A percentile compares a stretch with the other conserved stretches of the same genome.
Conservation (phyloP, 2,329 filamentous ascomycete species). For the Didymella pomorum region DNA sequence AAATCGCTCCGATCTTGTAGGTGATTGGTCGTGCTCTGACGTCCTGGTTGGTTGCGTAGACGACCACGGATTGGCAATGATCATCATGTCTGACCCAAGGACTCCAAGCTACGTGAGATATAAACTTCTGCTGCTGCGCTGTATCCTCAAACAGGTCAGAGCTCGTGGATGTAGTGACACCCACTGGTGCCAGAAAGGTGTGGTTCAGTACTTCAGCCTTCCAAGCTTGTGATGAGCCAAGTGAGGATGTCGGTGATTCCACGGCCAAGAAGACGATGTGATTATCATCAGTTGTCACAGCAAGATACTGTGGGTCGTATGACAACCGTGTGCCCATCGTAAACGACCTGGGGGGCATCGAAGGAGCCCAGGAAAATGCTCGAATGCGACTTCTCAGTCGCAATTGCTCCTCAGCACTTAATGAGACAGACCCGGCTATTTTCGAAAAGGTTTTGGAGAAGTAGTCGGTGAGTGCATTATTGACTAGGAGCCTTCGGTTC, state of each 20-base stretch:
- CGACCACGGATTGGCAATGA: conserved; percentile 41
- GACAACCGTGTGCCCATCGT: conserved; percentile 38
- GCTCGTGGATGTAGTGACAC: conserved; percentile 22
- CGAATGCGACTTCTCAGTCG: conserved; percentile 51
- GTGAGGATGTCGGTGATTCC: conserved; percentile 49
- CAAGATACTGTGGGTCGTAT: conserved; percentile 46
- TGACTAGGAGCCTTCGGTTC: conserved; percentile 63
- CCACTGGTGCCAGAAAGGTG: conserved; percentile 29
- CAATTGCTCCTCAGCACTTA: conserved; percentile 43
- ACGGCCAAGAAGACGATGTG: conserved; percentile 51
- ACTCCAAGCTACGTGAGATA: conserved; percentile 52
- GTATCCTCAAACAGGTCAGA: conserved; percentile 42
- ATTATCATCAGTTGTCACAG: conserved; percentile 54
- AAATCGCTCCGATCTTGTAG: conserved; percentile 25
- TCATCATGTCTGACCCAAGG: conserved; percentile 43
- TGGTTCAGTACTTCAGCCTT: conserved; percentile 38
- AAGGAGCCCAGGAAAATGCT: conserved; percentile 54
- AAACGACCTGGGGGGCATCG: conserved; percentile 23
- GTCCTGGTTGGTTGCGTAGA: conserved; percentile 48
- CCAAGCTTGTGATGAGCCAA: conserved; percentile 38
- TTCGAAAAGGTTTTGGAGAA: conserved; percentile 34
- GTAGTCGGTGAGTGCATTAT: conserved; percentile 55
- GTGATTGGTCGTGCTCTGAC: conserved; percentile 37
- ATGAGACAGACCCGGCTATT: conserved; percentile 28
- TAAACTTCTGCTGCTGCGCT: conserved; percentile 43